Base-by-base conservation (phyloP, 2,329 filamentous ascomycete genomes). In the Arthroderma sp. region DNA sequence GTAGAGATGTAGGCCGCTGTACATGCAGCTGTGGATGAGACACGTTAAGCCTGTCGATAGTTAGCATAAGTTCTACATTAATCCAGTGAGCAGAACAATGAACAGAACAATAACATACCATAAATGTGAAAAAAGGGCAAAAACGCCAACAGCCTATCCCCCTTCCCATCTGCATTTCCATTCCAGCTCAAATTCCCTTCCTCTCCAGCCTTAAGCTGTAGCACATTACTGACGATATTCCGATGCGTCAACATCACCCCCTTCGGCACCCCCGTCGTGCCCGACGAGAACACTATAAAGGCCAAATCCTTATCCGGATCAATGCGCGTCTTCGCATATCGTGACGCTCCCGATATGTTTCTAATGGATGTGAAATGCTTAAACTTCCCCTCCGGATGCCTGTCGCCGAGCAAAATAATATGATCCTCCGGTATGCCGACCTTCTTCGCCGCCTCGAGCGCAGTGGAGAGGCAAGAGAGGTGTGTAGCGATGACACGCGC, bases 41-140 rank as follows among this genome's bases (percentile, higher is more conserved):
- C 77, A 81, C 8, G 78, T 83, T 27, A 94, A 73, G 5, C 83
- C 83, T 68, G 42, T 9, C 10, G 31, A 43, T 22, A 51, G 50
- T 51, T 42, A 49, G 39, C 44, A 11, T 39, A 36, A 11, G 4
- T 22, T 32, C 3, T 38, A 30, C 11, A 9, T 10, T n/a, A 28
- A 6, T 11, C 27, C 6, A 32, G 22, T 6, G 1, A 27, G 6
- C 9, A 5, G 6, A 22, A 22, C 15, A 22, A 22, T 22, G 4
- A 22, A 22, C 5, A 9, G 11, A 37, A 22, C 8, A 6, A 41
- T n/a, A 4, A 57, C 75, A 52, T 63, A 83, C 74, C 85, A 57
- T 94, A 94, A 50, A 94, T 88, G 59, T 94, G 87, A 65, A 87
- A 94, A 61, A 94, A 91, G 0, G 88, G 88, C 7, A 94, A 63